A percentile compares a stretch with the other conserved stretches of the same genome.
Conservation (phyloP, 2,329 filamentous ascomycete genomes). For the Stagonosporopsis rhizophila region DNA sequence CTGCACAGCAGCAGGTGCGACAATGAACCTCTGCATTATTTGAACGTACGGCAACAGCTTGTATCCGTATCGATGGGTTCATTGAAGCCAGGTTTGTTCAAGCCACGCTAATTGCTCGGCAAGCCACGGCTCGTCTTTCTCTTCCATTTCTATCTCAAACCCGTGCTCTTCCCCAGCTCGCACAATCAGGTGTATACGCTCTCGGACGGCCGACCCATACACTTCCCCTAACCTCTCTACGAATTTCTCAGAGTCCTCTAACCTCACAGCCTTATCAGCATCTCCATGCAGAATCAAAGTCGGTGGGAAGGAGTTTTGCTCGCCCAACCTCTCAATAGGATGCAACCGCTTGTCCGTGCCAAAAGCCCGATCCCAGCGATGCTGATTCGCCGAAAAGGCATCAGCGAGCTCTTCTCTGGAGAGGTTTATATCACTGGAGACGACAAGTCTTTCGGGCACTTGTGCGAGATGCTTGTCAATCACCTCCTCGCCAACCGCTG, state of each 20-base stretch:
- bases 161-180: conserved; percentile 19
- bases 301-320: background rate
- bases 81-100: conserved; percentile 8
- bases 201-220: background rate
- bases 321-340: conserved; percentile 15
- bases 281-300: conserved; percentile 20
- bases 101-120: conserved; percentile 8
- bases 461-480: conserved; percentile 8
- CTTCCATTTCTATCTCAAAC: conserved; percentile 15
- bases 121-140: conserved; percentile 21
- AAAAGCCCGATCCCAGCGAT: conserved; percentile 4
- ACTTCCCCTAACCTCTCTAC: conserved; percentile 9
- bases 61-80: background rate
- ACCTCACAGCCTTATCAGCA: conserved; percentile 1
- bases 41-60: too few species aligned
- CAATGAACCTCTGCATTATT: too few species aligned
- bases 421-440: background rate
- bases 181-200: background rate
- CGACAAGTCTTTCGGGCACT: background rate
- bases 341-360: conserved; percentile 6
- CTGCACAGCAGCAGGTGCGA: background rate
- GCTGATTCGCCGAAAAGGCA: conserved; percentile 8
- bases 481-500: background rate
- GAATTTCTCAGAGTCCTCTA: conserved; percentile 19
- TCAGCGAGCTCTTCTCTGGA: conserved; percentile 2